Conservation (phyloP, 345 rosid genomes). For the Gossypium raimondii region DNA sequence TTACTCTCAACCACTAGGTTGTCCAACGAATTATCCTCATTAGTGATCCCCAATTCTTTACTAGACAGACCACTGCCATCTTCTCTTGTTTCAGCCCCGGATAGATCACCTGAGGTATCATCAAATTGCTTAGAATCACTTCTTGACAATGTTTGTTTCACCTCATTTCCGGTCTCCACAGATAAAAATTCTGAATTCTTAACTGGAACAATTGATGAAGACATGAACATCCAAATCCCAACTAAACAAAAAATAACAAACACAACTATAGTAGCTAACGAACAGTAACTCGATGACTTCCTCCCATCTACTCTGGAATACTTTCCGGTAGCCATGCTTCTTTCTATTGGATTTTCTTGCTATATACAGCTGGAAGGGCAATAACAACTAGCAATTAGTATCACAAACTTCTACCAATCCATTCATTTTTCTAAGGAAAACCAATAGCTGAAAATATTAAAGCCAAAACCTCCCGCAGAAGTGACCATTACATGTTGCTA, state of each 20-base stretch:
- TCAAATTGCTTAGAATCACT: constrained; percentile 23
- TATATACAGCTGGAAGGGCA: constrained; percentile 25
- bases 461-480: background rate
- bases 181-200: constrained; percentile 34
- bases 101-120: constrained; percentile 34
- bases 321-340: constrained; percentile 57
- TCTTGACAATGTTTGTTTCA: constrained; percentile 24
- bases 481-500: background rate
- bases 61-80: constrained; percentile 21
- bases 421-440: background rate
- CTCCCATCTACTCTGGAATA: constrained; percentile 62
- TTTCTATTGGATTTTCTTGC: constrained; percentile 13
- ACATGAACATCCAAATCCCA: constrained; percentile 83
- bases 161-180: constrained; percentile 27
- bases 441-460: background rate
- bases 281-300: constrained; percentile 57
- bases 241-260: constrained; percentile 63
- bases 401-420: constrained; percentile 6
- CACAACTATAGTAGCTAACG: constrained; percentile 53
- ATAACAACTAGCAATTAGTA: constrained; percentile 8
- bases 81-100: constrained; percentile 31
- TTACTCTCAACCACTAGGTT: constrained; percentile 23
- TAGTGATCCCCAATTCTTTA: constrained; percentile 16
- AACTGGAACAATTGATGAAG: constrained; percentile 56
- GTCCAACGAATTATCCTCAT: constrained; percentile 24